phyloP scores from a whole-genome alignment of 208 protist genomes.

The Leishmania amazonensis region DNA sequence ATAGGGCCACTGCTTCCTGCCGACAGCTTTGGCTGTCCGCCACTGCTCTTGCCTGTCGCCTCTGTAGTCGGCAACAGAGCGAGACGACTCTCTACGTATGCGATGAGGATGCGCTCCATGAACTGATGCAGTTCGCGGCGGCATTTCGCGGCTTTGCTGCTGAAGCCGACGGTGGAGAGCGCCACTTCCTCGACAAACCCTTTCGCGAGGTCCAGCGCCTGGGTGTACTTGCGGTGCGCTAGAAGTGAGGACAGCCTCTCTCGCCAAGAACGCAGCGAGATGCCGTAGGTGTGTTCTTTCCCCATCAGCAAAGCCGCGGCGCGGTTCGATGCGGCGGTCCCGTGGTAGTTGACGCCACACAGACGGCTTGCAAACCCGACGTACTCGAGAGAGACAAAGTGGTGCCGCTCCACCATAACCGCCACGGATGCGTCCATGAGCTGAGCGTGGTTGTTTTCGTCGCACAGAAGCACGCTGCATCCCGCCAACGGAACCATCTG shows the following conservation, averaged over 20 bases:
- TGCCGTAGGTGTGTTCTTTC: conserved; percentile 37
- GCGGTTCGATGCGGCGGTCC: conserved; percentile 38
- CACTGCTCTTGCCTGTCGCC: neutral
- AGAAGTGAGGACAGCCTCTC: conserved; percentile 60
- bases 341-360: conserved; percentile 42
- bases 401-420: conserved; percentile 59
- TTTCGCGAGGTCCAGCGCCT: conserved; percentile 68
- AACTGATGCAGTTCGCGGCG: conserved; percentile 48
- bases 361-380: conserved; percentile 32
- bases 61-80: neutral
- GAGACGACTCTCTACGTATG: conserved; percentile 34
- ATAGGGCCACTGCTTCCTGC: neutral
- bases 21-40: neutral
- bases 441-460: conserved; percentile 41
- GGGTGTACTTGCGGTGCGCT: conserved; percentile 34
- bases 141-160: conserved; percentile 32
- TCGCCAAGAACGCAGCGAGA: conserved; percentile 70
- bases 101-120: conserved; percentile 46
- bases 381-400: conserved; percentile 39
- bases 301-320: conserved; percentile 42
- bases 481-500: conserved; percentile 48
- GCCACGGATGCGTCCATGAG: conserved; percentile 62
- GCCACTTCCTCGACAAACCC: conserved; percentile 67
- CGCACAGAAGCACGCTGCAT: conserved; percentile 45
- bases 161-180: conserved; percentile 57